A percentile compares a stretch with the other conserved stretches of the same genome.
Evolutionary conservation across 768 basidiomycete species (phyloP).

Genomic region (Kwoniella heveanensis): DNA sequence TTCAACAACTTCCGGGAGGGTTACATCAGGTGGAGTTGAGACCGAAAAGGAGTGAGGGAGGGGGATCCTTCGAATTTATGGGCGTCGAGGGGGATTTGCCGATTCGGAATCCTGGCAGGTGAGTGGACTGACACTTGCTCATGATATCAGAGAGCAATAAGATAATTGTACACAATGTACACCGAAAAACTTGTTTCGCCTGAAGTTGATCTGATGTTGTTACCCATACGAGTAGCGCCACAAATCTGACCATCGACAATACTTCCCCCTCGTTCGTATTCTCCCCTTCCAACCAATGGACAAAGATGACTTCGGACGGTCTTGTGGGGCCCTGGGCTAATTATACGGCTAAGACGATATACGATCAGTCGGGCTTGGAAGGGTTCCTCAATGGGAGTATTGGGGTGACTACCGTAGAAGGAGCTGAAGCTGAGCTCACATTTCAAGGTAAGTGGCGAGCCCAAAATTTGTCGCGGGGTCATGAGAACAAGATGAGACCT

Average conservation of each 20-base stretch:
- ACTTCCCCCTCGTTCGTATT: conserved; percentile 17
- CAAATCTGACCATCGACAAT: conserved; percentile 24
- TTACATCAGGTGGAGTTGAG: conserved; percentile 16
- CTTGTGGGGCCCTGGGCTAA: conserved; percentile 2
- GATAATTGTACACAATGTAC: too few relatives aligned
- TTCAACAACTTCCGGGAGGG: conserved; percentile 13
- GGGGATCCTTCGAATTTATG: conserved; percentile 16
- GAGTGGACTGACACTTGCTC: too few relatives aligned
- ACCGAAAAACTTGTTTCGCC: background rate
- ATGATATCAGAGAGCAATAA: too few relatives aligned
- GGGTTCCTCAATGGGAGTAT: conserved; percentile 12
- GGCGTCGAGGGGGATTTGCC: conserved; percentile 22
- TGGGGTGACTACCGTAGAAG: conserved; percentile 12
- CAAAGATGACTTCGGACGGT: conserved; percentile 3
- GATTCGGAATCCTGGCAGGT: conserved; percentile 8
- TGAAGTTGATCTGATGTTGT: background rate
- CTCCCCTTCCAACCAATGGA: conserved; percentile 17
- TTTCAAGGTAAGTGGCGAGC: conserved; percentile 28
- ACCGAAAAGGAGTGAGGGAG: conserved; percentile 1
- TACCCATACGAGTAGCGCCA: background rate
- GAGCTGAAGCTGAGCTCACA: conserved; percentile 12
- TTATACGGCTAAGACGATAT: conserved; percentile 17
- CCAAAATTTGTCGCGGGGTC: too few relatives aligned
- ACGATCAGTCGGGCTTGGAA: conserved; percentile 1
- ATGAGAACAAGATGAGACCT: too few relatives aligned